Percentiles rank a stretch among this genome's conserved stretches.
Conservation (phyloP, 192 early-diverging fungal genomes). For the Rhizoclosmatium sp. region DNA sequence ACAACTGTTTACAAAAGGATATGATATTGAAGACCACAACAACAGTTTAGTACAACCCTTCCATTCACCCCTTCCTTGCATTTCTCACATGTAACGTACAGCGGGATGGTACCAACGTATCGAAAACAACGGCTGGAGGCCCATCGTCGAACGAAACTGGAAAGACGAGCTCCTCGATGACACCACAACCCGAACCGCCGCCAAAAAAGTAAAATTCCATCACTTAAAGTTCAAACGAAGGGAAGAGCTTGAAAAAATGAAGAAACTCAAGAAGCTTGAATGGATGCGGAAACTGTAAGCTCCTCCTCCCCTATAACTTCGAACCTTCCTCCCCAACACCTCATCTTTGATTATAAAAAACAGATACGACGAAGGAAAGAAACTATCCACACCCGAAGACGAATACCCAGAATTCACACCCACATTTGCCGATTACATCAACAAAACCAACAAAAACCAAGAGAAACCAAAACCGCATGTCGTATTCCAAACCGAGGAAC, state of each 20-base stretch:
- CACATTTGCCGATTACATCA: not conserved
- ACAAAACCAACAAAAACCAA: not conserved
- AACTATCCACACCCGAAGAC: not conserved
- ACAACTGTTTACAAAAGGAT: slow-evolving; percentile 53
- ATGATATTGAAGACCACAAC: not conserved
- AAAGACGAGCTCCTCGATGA: slow-evolving; percentile 29
- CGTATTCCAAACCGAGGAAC: slow-evolving; percentile 27
- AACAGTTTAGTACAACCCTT: not conserved
- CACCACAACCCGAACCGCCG: slow-evolving; percentile 3
- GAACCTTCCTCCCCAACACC: not conserved
- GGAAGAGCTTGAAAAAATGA: slow-evolving; percentile 49
- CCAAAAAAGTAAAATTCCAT: slow-evolving; percentile 52
- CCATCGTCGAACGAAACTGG: slow-evolving; percentile 56
- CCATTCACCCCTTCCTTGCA: not conserved
- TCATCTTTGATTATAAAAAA: slow-evolving; percentile 14
- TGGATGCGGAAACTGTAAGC: slow-evolving; percentile 64
- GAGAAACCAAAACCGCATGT: not conserved
- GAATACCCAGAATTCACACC: not conserved
- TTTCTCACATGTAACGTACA: slow-evolving; percentile 1
- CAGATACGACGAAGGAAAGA: slow-evolving; percentile 43
- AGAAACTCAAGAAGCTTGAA: slow-evolving; percentile 55
- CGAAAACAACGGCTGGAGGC: slow-evolving; percentile 70
- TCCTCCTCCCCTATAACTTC: not conserved
- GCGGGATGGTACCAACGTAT: slow-evolving; percentile 63
- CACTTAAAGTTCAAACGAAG: slow-evolving; percentile 53